Evolutionary conservation across 2,329 filamentous ascomycete genomes (phyloP).

Genomic region (Botrytis paeoniae): DNA sequence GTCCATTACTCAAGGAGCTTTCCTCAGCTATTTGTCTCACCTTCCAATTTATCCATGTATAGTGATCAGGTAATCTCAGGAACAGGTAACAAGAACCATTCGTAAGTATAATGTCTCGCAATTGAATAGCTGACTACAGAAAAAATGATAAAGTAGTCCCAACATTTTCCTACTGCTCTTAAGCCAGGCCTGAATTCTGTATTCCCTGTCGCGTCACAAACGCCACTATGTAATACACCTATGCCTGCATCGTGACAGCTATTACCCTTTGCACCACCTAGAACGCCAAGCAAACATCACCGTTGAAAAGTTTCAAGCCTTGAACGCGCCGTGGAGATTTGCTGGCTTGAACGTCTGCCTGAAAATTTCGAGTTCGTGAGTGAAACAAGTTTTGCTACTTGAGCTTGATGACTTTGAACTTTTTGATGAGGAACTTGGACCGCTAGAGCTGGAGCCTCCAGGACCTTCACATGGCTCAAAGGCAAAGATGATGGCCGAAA

Average conservation of each 20-base stretch:
- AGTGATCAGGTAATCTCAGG: background rate
- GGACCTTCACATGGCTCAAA: conserved; percentile 55
- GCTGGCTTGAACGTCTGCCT: conserved; percentile 19
- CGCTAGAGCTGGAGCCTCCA: conserved; percentile 39
- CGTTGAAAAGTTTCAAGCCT: background rate
- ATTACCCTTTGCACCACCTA: background rate
- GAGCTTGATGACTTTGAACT: conserved; percentile 8
- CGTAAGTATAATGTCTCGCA: background rate
- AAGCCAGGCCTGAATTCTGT: background rate
- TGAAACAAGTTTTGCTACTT: conserved; percentile 14
- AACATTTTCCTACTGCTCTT: background rate
- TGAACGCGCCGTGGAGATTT: conserved; percentile 21
- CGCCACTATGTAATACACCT: conserved; percentile 13
- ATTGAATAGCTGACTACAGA: conserved; percentile 11
- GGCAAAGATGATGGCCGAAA: conserved; percentile 60
- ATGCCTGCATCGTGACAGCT: conserved; percentile 4
- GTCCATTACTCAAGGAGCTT: background rate
- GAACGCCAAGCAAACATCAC: conserved; percentile 3
- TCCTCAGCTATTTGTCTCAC: background rate
- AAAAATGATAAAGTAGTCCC: conserved; percentile 2
- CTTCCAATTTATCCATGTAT: background rate
- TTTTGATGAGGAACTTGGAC: conserved; percentile 26
- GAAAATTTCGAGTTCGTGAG: conserved; percentile 18
- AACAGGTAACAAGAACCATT: background rate
- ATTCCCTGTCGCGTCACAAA: background rate